Conservation (phyloP, 2,329 filamentous ascomycete genomes). For the Graphilbum ipis-grandicollis region DNA sequence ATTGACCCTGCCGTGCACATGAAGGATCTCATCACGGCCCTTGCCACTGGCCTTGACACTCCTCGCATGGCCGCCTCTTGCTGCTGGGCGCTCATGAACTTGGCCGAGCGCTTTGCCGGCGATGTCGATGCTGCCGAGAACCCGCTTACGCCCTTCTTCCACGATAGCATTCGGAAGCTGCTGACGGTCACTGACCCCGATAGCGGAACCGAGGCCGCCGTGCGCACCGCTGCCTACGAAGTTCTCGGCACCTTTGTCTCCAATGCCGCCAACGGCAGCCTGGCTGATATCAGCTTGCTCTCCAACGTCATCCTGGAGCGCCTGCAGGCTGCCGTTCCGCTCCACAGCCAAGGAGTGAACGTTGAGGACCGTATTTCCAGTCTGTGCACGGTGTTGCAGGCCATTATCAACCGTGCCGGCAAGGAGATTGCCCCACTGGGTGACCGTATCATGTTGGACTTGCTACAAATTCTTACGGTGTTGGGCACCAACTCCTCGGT, state of each 20-base stretch:
- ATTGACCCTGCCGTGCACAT: constrained; percentile 77
- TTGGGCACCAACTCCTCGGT: constrained; percentile 79
- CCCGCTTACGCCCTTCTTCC: constrained; percentile 78
- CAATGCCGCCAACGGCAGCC: constrained; percentile 74
- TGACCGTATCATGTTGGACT: constrained; percentile 82
- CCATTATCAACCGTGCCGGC: constrained; percentile 81
- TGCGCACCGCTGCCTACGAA: constrained; percentile 91
- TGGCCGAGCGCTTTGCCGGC: constrained; percentile 87
- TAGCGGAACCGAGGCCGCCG: constrained; percentile 52
- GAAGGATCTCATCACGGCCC: constrained; percentile 65
- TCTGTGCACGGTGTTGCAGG: constrained; percentile 75
- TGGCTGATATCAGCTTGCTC: constrained; percentile 62
- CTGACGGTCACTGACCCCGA: constrained; percentile 72
- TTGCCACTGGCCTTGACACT: constrained; percentile 83
- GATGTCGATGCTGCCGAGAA: constrained; percentile 65
- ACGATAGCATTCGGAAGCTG: constrained; percentile 74
- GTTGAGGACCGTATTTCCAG: constrained; percentile 95
- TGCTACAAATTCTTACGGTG: constrained; percentile 63
- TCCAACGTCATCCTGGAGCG: constrained; percentile 82
- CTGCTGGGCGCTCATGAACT: constrained; percentile 98
- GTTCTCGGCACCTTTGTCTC: constrained; percentile 89
- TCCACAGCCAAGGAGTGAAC: constrained; percentile 88
- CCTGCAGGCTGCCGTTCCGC: constrained; percentile 71
- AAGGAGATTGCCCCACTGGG: constrained; percentile 79
- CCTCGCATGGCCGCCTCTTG: constrained; percentile 96